Evolutionary conservation across 352 stramenopile species (phyloP).

Genomic region (Pseudoperonospora humuli): DNA sequence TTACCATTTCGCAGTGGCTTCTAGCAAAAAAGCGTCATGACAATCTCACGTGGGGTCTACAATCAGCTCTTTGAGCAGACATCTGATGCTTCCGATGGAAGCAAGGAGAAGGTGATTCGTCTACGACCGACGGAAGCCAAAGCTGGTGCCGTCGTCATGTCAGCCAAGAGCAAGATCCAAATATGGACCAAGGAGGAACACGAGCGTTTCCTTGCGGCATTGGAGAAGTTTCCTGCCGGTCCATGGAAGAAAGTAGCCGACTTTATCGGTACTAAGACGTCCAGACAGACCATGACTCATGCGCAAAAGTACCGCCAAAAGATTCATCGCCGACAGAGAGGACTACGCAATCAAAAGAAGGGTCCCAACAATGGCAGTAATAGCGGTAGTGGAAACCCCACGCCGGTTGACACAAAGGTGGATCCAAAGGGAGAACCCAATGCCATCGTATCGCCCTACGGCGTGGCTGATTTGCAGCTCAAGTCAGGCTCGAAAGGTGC

Average conservation of each 20-base stretch:
- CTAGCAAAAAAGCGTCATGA: constrained; percentile 37
- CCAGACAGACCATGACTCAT: constrained; percentile 91
- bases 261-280: constrained; percentile 78
- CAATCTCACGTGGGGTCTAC: constrained; percentile 76
- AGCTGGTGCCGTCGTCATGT: constrained; percentile 65
- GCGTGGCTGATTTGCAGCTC: constrained; percentile 50
- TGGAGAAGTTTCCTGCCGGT: constrained; percentile 78
- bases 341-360: constrained; percentile 76
- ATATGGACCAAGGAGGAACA: constrained; percentile 86
- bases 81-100: constrained; percentile 12
- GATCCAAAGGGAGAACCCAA: constrained; percentile 29
- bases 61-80: constrained; percentile 78
- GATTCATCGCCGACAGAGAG: constrained; percentile 63
- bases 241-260: constrained; percentile 85
- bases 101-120: constrained; percentile 63
- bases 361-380: background rate
- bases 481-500: constrained; percentile 29
- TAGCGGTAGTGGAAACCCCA: constrained; percentile 6
- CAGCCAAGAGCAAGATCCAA: constrained; percentile 76
- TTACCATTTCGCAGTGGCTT: constrained; percentile 1
- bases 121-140: constrained; percentile 74
- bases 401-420: constrained; percentile 18
- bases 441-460: constrained; percentile 42
- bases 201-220: constrained; percentile 73
- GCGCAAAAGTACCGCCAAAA: constrained; percentile 83